Evolutionary conservation across 73 alveolate species (phyloP).

Genomic region (Paramecium tetraurelia): DNA sequence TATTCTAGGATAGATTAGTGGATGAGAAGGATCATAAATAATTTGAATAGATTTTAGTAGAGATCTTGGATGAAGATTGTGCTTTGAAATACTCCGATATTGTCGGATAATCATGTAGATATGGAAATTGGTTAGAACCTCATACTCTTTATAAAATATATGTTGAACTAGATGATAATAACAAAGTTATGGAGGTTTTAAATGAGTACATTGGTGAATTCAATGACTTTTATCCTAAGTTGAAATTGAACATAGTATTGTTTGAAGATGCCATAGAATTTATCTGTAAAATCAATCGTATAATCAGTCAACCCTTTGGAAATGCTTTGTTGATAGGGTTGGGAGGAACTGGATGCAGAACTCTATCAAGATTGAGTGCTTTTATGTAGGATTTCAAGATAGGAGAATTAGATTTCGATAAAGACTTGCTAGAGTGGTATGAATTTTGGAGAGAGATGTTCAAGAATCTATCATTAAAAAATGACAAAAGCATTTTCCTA

Average conservation of each 20-base stretch:
- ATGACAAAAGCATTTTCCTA: conserved; percentile 78
- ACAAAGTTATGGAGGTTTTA: neutral
- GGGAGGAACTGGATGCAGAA: conserved; percentile 82
- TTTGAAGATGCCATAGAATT: conserved; percentile 87
- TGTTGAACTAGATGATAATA: conserved; percentile 12
- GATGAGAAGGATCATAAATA: conserved; percentile 82
- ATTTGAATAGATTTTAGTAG: conserved; percentile 70
- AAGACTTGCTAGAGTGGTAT: conserved; percentile 84
- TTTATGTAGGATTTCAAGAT: conserved; percentile 81
- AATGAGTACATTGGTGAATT: conserved; percentile 67
- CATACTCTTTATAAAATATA: conserved; percentile 22
- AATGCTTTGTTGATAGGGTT: conserved; percentile 86
- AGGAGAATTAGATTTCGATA: conserved; percentile 83
- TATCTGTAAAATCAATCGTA: conserved; percentile 82
- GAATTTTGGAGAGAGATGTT: conserved; percentile 84
- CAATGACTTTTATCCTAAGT: conserved; percentile 77
- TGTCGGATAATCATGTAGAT: neutral
- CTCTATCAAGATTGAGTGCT: conserved; percentile 76
- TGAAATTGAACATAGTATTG: conserved; percentile 79
- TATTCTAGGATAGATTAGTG: conserved; percentile 89
- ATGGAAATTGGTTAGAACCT: conserved; percentile 50
- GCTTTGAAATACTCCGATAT: neutral
- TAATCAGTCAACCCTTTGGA: conserved; percentile 84
- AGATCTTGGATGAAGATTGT: conserved; percentile 73
- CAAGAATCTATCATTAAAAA: conserved; percentile 80